Base-by-base conservation (phyloP, 1,284 basidiomycete genomes). In the Austroboletus rostrupii region DNA sequence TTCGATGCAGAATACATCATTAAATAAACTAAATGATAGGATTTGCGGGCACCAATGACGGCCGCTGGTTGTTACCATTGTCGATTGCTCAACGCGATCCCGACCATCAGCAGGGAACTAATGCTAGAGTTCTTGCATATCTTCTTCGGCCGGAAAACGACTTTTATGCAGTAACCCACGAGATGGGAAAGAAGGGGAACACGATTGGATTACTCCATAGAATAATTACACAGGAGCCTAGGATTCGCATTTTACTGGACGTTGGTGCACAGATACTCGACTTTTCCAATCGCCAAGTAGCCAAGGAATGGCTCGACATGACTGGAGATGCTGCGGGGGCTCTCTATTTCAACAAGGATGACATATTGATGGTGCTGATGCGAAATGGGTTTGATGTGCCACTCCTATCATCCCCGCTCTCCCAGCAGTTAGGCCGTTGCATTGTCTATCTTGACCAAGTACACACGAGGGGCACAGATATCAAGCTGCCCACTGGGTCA, bases 41-140 rank as follows among this genome's bases (percentile, higher is more conserved):
- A 3, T 54, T 55, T 21, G 55, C 53, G 10, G 53, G 53, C 3
- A 54, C 53, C 0, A 54, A 55, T 2, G 53, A 54, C 3, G n/a
- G 28, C 5, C 47, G 45, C 32, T 32, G 43, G 13, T 14, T 54
- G 5, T n/a, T 40, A 26, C 23, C 23, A 26, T 7, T 26, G 23
- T 5, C 23, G 9, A 26, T 26, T 26, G 23, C 23, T 26, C 23
- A 26, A 8, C 23, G 23, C 23, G 23, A 26, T 26, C 23, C 23
- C 23, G 23, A 26, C 23, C 23, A 26, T 26, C 23, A 26, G 23
- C 23, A 26, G 23, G 23, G 23, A 26, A 26, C 23, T 7, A 26
- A 26, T 8, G 23, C 23, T 26, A 26, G 23, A 26, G 26, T 42
- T 11, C 45, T 46, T 2, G 6, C 36, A 3, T 12, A 42, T 31